phyloP scores from a whole-genome alignment of 2,329 filamentous ascomycete genomes.

The Neonectria magnoliae region DNA sequence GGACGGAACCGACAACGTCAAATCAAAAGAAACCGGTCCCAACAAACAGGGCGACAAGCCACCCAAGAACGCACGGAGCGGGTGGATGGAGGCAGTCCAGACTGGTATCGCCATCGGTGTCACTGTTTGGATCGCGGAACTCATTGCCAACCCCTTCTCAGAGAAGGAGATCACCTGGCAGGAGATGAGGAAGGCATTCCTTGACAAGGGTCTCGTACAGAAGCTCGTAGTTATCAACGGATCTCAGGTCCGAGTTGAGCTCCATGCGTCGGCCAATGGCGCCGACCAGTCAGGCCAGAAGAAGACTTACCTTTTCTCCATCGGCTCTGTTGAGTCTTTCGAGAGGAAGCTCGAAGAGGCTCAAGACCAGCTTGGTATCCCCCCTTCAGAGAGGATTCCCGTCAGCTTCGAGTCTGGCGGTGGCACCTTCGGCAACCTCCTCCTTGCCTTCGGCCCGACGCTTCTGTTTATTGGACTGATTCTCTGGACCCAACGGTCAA shows the following conservation, averaged over 20 bases:
- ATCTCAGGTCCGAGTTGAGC: conserved; percentile 77
- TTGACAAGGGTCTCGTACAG: conserved; percentile 95
- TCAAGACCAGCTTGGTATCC: conserved; percentile 87
- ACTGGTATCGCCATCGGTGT: conserved; percentile 59
- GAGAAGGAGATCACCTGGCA: conserved; percentile 93
- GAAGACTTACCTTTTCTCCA: conserved; percentile 84
- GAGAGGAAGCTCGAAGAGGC: conserved; percentile 89
- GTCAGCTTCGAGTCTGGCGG: conserved; percentile 87
- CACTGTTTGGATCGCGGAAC: conserved; percentile 60
- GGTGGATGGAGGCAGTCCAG: conserved; percentile 49
- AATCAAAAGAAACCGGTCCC: conserved; percentile 39
- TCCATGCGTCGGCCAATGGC: conserved; percentile 74
- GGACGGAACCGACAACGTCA: conserved; percentile 33
- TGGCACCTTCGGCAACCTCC: conserved; percentile 75
- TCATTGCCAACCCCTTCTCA: conserved; percentile 53
- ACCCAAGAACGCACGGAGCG: conserved; percentile 47
- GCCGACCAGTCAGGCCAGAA: conserved; percentile 42
- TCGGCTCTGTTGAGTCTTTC: conserved; percentile 93
- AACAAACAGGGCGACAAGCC: conserved; percentile 49
- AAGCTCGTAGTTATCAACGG: conserved; percentile 85
- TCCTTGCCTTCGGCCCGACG: conserved; percentile 86
- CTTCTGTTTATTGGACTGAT: conserved; percentile 86
- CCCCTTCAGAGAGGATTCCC: conserved; percentile 87
- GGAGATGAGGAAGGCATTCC: conserved; percentile 91
- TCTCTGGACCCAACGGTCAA: conserved; percentile 81